Evolutionary conservation across 2,329 filamentous ascomycete species (phyloP), one percentile per base, ranked within the genome.

Genomic region (Talaromyces marneffei): DNA sequence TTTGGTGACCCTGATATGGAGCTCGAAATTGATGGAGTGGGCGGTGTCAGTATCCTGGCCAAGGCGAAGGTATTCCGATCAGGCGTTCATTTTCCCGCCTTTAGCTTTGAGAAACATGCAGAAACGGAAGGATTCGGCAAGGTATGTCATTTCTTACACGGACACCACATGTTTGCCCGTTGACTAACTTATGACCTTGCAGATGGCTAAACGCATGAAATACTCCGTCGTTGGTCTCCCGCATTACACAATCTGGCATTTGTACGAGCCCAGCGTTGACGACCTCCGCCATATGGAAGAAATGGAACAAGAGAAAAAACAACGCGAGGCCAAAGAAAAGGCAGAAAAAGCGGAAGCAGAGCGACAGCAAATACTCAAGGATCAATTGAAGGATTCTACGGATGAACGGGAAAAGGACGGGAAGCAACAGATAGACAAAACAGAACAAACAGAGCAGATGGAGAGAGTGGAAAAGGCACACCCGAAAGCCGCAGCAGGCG

Each of bases 41-140:
- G 94, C 56, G 94, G 94, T 77, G 94, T 99, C 68, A 97, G 92
- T 78, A 99, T 99, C 70, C 78, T 99, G 68, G 93, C 94, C 50
- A 99, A 97, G 77, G 94, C 94, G 1, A 89, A 88, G 69, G 94
- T 99, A 0, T 99, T 99, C 80, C 87, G 94, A 64, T 88, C 90
- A 50, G 94, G 94, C 46, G 93, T 96, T 35, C 94, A 99, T 76
- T 99, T 99, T 78, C 94, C 94, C 2, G 94, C 94, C 1, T 99
- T 99, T 74, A 96, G 92, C 73, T 99, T 99, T 66, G 91, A 99
- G 77, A 97, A 96, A 78, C 94, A 99, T 74, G 94, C 94, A 5
- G 94, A 99, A 76, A 99, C 94, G 0, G 94, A 99, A 79, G 94
- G 92, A 0, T 99, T 99, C 73, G 94, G 94, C 77, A 99, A 99